These are phyloP conservation scores for Fagopyrum tataricum DNA, from an alignment of 148 eudicot genomes.

Conservation along the genomic window DNA sequence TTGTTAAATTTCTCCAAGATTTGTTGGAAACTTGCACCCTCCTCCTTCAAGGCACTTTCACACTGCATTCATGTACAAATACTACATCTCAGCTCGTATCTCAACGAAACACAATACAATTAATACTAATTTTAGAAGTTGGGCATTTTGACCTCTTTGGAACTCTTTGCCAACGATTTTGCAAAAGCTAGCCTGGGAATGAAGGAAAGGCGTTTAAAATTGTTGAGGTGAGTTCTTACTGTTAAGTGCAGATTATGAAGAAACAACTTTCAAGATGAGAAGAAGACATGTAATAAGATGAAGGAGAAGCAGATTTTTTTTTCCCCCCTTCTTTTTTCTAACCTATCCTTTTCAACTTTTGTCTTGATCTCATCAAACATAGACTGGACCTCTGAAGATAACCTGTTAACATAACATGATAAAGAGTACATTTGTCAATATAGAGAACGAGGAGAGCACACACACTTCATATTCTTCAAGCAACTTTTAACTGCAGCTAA, in stretches of 20 bases:
- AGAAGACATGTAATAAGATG: not conserved
- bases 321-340: constrained; percentile 14
- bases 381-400: constrained; percentile 65
- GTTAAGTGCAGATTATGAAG: not conserved
- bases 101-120: not conserved
- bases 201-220: not conserved
- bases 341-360: constrained; percentile 90
- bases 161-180: constrained; percentile 71
- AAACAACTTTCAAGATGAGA: not conserved
- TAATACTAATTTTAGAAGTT: not conserved
- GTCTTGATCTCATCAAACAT: constrained; percentile 67
- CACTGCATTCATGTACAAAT: constrained; percentile 41
- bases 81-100: not conserved
- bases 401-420: constrained; percentile 30
- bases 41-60: constrained; percentile 71
- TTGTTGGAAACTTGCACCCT: constrained; percentile 65
- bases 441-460: not conserved
- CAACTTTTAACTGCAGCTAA: not conserved
- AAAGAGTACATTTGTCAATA: not conserved
- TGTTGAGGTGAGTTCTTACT: not conserved
- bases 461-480: not conserved
- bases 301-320: not conserved
- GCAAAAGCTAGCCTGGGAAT: constrained; percentile 63
- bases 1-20: constrained; percentile 60
- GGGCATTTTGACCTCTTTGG: constrained; percentile 60